Base-by-base conservation (phyloP, 208 protist species). In the Wallacemonas rigidus region DNA sequence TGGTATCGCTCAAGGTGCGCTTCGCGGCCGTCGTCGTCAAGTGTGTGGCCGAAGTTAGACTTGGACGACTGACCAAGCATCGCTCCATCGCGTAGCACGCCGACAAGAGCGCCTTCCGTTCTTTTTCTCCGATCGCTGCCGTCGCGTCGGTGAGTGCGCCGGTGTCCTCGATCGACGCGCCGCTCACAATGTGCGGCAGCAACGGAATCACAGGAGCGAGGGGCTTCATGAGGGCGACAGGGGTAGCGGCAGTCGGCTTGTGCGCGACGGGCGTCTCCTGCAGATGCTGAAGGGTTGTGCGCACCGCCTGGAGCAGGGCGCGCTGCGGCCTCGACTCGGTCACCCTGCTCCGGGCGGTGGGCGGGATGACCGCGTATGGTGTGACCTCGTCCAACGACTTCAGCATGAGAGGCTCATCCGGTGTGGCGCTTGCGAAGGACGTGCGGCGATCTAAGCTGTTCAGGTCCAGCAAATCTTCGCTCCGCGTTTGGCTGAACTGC, bases 1-100 rank as follows among this genome's bases (percentile, higher is more conserved):
- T 50, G 45, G 1, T 14, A 12, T 50, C 45, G 45, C 45, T 50
- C 8, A 6, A 6, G 45, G 8, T 50, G 45, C 12, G 45, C 45
- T 50, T 50, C 14, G 53, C 53, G 53, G 14, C 53, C 15, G 15
- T n/a, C 9, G 17, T 17, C 17, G 14, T 57, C 9, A 17, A 57
- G 17, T 26, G 26, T 26, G 26, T 26, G 26, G 14, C 15, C 14
- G 53, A 7, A 5, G 53, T 57, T 8, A 0, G 53, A 8, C 9
- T 57, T 5, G 11, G 11, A 17, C 15, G 6, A n/a, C 45, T 50
- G 53, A 57, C 17, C 7, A 65, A 7, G 12, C 60, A 41, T 3
- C 43, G 60, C 60, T 65, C 60, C 8, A 65, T 14, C 60, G 50
- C 12, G 60, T 6, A 3, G 60, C 60, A 65, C 60, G 50, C 50